These are phyloP conservation scores for Leccinellum rugosiceps DNA, from an alignment of 768 basidiomycete species.

Conservation along the genomic window DNA sequence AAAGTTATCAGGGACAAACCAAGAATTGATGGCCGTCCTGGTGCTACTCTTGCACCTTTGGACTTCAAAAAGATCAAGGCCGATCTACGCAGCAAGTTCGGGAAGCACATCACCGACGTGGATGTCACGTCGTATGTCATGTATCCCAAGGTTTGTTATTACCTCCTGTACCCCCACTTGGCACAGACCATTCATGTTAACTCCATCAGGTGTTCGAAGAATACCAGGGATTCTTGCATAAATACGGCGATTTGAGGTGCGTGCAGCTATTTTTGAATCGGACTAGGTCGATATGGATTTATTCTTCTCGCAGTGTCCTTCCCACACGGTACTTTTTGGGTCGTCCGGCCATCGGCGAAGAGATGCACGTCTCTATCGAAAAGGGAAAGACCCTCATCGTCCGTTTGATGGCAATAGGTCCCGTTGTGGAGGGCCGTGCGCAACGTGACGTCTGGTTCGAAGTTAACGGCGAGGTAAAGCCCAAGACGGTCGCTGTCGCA, in stretches of 20 bases:
- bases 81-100: constrained; percentile 90
- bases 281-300: constrained; percentile 9
- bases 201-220: constrained; percentile 86
- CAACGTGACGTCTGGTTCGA: constrained; percentile 98
- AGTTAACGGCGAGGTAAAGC: constrained; percentile 86
- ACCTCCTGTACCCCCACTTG: constrained; percentile 3
- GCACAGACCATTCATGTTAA: constrained; percentile 10
- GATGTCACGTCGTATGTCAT: constrained; percentile 96
- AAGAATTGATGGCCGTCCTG: constrained; percentile 92
- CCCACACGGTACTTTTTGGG: constrained; percentile 98
- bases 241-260: constrained; percentile 91
- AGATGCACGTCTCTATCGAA: constrained; percentile 96
- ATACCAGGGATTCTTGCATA: constrained; percentile 91
- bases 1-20: constrained; percentile 91
- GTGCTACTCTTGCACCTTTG: constrained; percentile 79
- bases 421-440: constrained; percentile 87
- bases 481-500: constrained; percentile 2
- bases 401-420: constrained; percentile 92
- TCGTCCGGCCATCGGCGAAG: constrained; percentile 87
- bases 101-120: constrained; percentile 88
- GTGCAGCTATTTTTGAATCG: constrained; percentile 18
- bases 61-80: constrained; percentile 97
- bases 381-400: constrained; percentile 96
- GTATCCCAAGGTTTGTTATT: constrained; percentile 85
- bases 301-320: constrained; percentile 60